These are phyloP conservation scores for Mortierella sp. DNA, from an alignment of 371 early-diverging fungal genomes.

Conservation along the genomic window DNA sequence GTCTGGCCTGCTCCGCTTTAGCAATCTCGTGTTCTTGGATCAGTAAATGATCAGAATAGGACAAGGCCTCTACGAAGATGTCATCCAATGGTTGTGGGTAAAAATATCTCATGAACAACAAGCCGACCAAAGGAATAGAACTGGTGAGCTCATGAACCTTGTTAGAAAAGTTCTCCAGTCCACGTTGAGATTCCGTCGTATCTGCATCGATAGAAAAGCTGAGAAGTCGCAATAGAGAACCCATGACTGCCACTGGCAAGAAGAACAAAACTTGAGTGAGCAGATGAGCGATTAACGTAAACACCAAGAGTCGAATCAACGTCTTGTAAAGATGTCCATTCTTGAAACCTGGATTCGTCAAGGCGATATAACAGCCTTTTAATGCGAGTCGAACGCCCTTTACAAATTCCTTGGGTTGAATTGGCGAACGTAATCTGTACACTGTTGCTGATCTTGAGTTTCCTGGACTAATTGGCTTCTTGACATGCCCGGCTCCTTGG, in stretches of 20 bases:
- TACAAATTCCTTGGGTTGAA: constrained; percentile 52
- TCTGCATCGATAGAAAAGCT: constrained; percentile 51
- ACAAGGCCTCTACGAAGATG: constrained; percentile 71
- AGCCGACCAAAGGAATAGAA: constrained; percentile 64
- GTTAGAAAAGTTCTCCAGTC: constrained; percentile 38
- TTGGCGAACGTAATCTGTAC: constrained; percentile 42
- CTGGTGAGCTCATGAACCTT: constrained; percentile 61
- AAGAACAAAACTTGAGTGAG: constrained; percentile 63
- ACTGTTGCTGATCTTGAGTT: background rate
- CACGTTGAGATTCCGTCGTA: constrained; percentile 53
- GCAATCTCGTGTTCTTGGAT: constrained; percentile 42
- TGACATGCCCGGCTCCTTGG: constrained; percentile 19
- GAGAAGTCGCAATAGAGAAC: constrained; percentile 52
- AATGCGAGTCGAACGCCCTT: constrained; percentile 65
- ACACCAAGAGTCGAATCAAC: constrained; percentile 63
- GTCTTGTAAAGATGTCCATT: constrained; percentile 58
- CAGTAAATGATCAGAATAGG: constrained; percentile 60
- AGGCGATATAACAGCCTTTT: constrained; percentile 61
- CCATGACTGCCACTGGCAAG: constrained; percentile 58
- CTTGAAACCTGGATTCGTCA: constrained; percentile 65
- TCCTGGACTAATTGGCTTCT: constrained; percentile 5
- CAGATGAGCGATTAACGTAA: constrained; percentile 58
- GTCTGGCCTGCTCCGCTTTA: constrained; percentile 44
- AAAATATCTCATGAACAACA: constrained; percentile 72
- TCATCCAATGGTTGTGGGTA: constrained; percentile 76